Percentiles rank a stretch among this genome's conserved stretches.
Conservation (phyloP, 441 rosid genomes). For the Biscutella laevigata region DNA sequence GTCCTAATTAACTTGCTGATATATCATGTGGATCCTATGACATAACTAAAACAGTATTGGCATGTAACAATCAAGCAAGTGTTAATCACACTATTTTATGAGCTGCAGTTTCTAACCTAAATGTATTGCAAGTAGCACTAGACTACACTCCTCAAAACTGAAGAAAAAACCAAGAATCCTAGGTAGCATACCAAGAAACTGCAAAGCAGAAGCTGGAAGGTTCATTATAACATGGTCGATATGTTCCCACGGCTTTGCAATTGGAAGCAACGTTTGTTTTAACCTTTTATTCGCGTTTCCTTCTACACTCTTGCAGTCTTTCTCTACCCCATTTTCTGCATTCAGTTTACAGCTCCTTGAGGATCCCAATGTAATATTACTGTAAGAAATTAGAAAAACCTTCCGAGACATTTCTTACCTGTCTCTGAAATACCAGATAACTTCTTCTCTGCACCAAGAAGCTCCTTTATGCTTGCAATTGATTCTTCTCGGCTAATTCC, state of each 20-base stretch:
- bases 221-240: conserved; percentile 89
- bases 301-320: conserved; percentile 29
- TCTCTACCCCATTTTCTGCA: conserved; percentile 34
- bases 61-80: not conserved
- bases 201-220: conserved; percentile 89
- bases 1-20: not conserved
- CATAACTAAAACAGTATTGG: not conserved
- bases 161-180: not conserved
- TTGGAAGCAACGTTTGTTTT: conserved; percentile 40
- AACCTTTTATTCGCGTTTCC: conserved; percentile 47
- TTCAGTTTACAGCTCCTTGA: not conserved
- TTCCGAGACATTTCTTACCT: conserved; percentile 34
- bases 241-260: conserved; percentile 71
- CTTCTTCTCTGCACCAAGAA: conserved; percentile 36
- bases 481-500: conserved; percentile 24
- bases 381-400: not conserved
- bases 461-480: conserved; percentile 22
- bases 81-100: not conserved
- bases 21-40: not conserved
- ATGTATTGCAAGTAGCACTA: not conserved
- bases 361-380: not conserved
- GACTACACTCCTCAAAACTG: not conserved
- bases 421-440: conserved; percentile 34
- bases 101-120: not conserved
- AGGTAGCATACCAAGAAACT: conserved; percentile 57